Evolutionary conservation across 352 stramenopile species (phyloP).

Genomic region (Nothophytophthora sp.): DNA sequence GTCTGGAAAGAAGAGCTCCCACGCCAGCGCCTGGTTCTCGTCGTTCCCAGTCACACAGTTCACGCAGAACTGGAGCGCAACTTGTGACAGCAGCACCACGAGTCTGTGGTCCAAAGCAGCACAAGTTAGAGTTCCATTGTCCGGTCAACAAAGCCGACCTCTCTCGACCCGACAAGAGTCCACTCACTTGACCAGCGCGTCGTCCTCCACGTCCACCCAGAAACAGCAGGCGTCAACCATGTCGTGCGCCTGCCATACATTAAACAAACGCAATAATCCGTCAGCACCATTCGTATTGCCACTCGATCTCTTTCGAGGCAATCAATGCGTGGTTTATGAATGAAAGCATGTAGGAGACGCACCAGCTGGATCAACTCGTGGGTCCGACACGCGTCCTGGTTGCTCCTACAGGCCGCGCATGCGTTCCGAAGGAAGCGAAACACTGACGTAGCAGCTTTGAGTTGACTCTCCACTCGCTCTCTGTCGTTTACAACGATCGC

Average conservation of each 20-base stretch:
- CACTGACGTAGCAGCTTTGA: slow-evolving; percentile 36
- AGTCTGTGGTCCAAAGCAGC: slow-evolving; percentile 23
- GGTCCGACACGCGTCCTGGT: slow-evolving; percentile 49
- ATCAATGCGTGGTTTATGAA: too few species aligned
- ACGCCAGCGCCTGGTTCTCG: slow-evolving; percentile 49
- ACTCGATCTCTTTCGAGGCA: too few species aligned
- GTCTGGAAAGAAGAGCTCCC: slow-evolving; percentile 69
- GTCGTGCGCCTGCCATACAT: slow-evolving; percentile 34
- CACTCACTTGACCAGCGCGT: slow-evolving; percentile 41
- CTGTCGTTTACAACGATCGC: slow-evolving; percentile 30
- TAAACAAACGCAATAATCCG: not conserved
- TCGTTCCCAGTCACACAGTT: slow-evolving; percentile 57
- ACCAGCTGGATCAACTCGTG: slow-evolving; percentile 20
- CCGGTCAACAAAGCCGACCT: too few species aligned
- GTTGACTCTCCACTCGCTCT: not conserved
- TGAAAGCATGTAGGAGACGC: too few species aligned
- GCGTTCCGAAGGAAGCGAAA: slow-evolving; percentile 80
- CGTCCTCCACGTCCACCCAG: slow-evolving; percentile 68
- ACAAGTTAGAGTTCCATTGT: slow-evolving; percentile 2
- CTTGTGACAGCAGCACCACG: slow-evolving; percentile 56
- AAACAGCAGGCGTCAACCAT: slow-evolving; percentile 39
- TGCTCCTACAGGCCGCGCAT: slow-evolving; percentile 43
- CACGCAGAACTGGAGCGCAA: slow-evolving; percentile 75
- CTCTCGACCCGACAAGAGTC: not conserved
- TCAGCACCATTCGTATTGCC: too few species aligned